Conservation (phyloP, 352 stramenopile species). For the Globisporangium uncinulatum region DNA sequence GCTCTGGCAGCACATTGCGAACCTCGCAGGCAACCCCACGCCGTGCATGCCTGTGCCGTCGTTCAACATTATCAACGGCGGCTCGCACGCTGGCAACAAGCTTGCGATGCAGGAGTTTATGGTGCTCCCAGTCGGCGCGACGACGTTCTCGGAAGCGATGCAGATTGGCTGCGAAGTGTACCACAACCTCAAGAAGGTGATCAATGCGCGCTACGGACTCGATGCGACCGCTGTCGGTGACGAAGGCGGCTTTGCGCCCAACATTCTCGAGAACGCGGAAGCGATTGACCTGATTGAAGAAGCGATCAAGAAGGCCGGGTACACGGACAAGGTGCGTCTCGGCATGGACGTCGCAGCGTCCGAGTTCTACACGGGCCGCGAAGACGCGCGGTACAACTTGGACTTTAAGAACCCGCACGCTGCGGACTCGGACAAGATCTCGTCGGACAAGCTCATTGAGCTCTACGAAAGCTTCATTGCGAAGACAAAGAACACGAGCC, state of each 20-base stretch:
- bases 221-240: constrained; percentile 99
- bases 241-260: constrained; percentile 98
- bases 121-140: constrained; percentile 93
- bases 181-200: constrained; percentile 98
- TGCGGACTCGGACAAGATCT: constrained; percentile 86
- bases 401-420: constrained; percentile 96
- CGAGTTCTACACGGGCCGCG: constrained; percentile 96
- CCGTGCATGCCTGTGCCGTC: constrained; percentile 95
- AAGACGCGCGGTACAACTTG: constrained; percentile 97
- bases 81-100: constrained; percentile 98
- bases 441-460: constrained; percentile 93
- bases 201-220: constrained; percentile 97
- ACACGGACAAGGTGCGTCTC: constrained; percentile 95
- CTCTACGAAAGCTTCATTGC: constrained; percentile 94
- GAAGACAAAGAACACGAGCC: constrained; percentile 89
- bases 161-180: constrained; percentile 98
- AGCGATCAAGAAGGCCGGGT: constrained; percentile 94
- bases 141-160: constrained; percentile 94
- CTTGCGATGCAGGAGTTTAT: constrained; percentile 99
- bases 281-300: constrained; percentile 97
- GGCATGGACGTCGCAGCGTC: constrained; percentile 98
- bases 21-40: constrained; percentile 95
- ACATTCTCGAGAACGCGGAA: constrained; percentile 95
- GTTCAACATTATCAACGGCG: constrained; percentile 99
- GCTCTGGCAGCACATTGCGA: constrained; percentile 97